Base-by-base conservation (phyloP, 805 yeast species). In the Saccharomycopsis selenospora region DNA sequence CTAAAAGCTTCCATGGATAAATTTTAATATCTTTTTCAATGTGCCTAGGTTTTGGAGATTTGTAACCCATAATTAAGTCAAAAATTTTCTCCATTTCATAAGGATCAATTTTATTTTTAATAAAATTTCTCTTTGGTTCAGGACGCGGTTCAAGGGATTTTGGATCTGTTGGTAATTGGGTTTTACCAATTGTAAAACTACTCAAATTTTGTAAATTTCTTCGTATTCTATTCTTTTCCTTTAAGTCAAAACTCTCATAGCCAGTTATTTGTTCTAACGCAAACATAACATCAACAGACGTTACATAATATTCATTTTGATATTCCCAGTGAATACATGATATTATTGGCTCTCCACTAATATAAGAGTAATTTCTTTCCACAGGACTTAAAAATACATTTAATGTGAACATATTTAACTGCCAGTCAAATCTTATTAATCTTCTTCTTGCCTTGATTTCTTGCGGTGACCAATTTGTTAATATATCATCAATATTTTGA, bases 11-110 rank as follows among this genome's bases (percentile, higher is more conserved):
- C 84, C 84, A 78, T n/a, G 65, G 65, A 59, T 79, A 77, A 4
- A 78, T 82, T 57, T 78, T 78, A 54, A 79, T 69, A 59, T 77
- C 81, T 57, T 78, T 79, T 53, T 76, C 82, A 43, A 78, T 78
- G 55, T 77, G 77, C 26, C 84, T 61, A 3, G 84, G 84, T 50
- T 77, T 65, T 1, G 84, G 84, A 45, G 69, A 68, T 20, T 72
- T 73, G 68, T 72, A 78, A 27, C 68, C 60, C 83, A 78, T 78
- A 36, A 78, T 67, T 40, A 71, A 51, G 60, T 63, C 55, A 58
- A 70, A 70, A 45, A 70, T 67, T 30, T 59, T 54, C 47, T 60
- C 63, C 27, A 41, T 13, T 41, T 41, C 43, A 20, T 29, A 29
- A 4, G 54, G 48, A 43, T 47, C 42, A 18, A 50, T 14, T 13